These are phyloP conservation scores for Grosmannia penicillata DNA, from an alignment of 2,329 filamentous ascomycete species.

Conservation along the genomic window DNA sequence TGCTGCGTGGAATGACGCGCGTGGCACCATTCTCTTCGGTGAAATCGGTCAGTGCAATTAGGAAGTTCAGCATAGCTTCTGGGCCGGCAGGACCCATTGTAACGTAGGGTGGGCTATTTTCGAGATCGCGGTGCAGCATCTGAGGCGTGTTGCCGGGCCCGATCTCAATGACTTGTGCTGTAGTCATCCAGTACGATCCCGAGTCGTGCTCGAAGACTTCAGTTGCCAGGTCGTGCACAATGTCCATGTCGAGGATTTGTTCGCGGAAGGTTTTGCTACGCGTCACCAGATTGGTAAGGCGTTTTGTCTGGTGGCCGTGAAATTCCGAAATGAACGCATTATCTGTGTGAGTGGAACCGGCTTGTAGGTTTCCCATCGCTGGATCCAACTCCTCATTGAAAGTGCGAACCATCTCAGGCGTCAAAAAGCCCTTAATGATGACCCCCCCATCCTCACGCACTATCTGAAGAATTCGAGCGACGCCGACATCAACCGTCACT, in stretches of 20 bases:
- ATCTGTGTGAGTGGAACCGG: not conserved
- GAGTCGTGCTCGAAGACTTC: conserved; percentile 13
- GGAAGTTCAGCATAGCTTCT: conserved; percentile 10
- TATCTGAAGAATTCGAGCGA: conserved; percentile 3
- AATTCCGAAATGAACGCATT: conserved; percentile 9
- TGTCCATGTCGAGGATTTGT: conserved; percentile 15
- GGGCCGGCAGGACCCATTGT: conserved; percentile 14
- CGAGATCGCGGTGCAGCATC: conserved; percentile 16
- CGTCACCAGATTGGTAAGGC: conserved; percentile 12
- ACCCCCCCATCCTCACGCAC: conserved; percentile 13
- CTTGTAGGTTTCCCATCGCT: conserved; percentile 6
- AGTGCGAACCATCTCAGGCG: conserved; percentile 10
- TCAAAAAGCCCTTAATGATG: conserved; percentile 15
- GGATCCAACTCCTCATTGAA: conserved; percentile 14
- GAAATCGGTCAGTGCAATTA: conserved; percentile 15
- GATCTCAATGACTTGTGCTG: conserved; percentile 13
- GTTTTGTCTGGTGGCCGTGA: conserved; percentile 14
- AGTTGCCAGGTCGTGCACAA: conserved; percentile 15
- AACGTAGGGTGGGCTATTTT: conserved; percentile 11
- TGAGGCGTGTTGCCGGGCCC: conserved; percentile 13
- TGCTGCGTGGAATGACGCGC: conserved; percentile 16
- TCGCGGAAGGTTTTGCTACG: conserved; percentile 15
- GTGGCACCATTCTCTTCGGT: conserved; percentile 17
- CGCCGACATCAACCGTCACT: not conserved
- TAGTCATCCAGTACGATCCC: conserved; percentile 15